These are phyloP conservation scores for Acanthamoeba quina DNA, from an alignment of 208 protist species.

Conservation along the genomic window DNA sequence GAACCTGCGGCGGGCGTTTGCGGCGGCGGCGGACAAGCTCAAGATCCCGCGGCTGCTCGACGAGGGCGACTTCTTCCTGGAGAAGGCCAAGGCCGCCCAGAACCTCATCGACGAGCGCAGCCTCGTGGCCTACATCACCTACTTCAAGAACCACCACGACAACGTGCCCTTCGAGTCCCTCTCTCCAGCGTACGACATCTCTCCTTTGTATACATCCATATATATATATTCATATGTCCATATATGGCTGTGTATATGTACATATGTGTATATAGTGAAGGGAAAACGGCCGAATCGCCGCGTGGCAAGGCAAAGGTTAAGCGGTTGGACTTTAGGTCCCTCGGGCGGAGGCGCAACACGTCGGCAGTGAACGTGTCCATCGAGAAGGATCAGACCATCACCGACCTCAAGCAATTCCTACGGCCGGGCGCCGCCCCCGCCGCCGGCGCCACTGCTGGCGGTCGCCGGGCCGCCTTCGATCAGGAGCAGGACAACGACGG, in stretches of 20 bases:
- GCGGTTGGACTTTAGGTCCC: not conserved
- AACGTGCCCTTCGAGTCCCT: not conserved
- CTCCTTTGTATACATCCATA: not conserved
- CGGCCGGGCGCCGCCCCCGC: not conserved
- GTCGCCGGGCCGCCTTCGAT: not conserved
- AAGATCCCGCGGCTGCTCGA: conserved; percentile 14
- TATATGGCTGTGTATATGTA: not conserved
- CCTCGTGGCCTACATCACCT: conserved; percentile 40
- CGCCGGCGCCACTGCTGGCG: too few species aligned
- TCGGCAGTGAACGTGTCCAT: not conserved
- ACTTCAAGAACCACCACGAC: conserved; percentile 12
- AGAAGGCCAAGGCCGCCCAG: conserved; percentile 25
- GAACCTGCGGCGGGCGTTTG: conserved; percentile 21
- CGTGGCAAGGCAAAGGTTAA: not conserved
- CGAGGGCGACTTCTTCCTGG: conserved; percentile 46
- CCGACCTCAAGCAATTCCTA: conserved; percentile 20
- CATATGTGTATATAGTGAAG: not conserved
- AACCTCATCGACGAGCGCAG: conserved; percentile 37
- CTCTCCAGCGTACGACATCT: not conserved
- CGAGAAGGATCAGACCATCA: conserved; percentile 8
- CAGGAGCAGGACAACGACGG: not conserved
- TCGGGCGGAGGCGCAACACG: not conserved
- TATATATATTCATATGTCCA: not conserved
- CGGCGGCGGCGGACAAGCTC: conserved; percentile 9
- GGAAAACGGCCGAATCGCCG: not conserved